Evolutionary conservation across 2,329 filamentous ascomycete species (phyloP), one percentile per base, ranked within the genome.

Genomic region (Claviceps maximensis): DNA sequence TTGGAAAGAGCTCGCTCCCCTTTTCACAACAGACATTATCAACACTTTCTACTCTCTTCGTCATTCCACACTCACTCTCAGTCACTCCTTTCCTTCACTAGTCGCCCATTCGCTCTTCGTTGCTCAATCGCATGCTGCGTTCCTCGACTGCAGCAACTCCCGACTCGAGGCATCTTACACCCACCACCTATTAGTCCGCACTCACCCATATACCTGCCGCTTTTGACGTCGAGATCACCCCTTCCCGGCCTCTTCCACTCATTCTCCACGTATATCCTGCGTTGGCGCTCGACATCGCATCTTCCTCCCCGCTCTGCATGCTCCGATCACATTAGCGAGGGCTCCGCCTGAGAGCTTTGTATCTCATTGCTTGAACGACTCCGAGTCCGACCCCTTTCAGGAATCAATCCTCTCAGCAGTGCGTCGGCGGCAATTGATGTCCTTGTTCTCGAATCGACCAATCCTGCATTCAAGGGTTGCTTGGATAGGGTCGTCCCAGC

Each of bases 31-130:
- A 62, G 53, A 52, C 59, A 59, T 66, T 68, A 23, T 45, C 65
- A 61, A 62, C 59, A 58, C 61, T 63, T 64, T 67, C 65, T 50
- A 50, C 55, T 50, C 52, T 25, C 19, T 44, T 51, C 48, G 47
- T 51, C 44, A 47, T 21, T 17, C 42, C 29, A 25, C 52, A 53
- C 62, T 66, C 65, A 63, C 65, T 64, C 65, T 63, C 62, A 69
- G 67, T 70, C 67, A 66, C 65, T 68, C 66, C 63, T 67, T 69
- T 67, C 62, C 59, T 58, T 38, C 58, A 58, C 56, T 61, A 58
- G 27, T 46, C 38, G 36, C 52, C n/a, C n/a, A 46, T 46, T 27
- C 48, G 45, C 38, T 15, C 33, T 44, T 36, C 46, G 23, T 31
- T 27, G 49, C 56, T 40, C 44, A 36, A 36, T 58, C 58, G 56